Evolutionary conservation across 2,329 filamentous ascomycete genomes (phyloP), one percentile per base, ranked within the genome.

Genomic region (Coniochaeta sp.): DNA sequence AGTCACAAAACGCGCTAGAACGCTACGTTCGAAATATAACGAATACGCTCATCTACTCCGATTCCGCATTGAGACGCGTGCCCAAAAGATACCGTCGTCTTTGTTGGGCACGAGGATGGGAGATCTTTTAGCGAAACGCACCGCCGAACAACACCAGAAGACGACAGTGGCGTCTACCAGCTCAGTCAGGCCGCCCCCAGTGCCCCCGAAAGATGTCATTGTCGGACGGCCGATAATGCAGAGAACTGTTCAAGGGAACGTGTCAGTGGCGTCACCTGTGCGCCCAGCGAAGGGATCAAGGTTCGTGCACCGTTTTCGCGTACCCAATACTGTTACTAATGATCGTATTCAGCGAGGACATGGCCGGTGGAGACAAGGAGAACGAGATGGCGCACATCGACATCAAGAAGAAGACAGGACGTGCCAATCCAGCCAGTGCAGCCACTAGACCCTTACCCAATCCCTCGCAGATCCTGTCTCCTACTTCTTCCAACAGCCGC

Each of bases 1-100:
- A 96, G 92, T 96, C 65, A 92, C 90, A 19, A 90, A 96, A 75
- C 86, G 93, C 71, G 90, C 91, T 63, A 86, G 93, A 67, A 92
- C 93, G 73, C 80, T 98, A 62, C 86, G 93, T 68, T 89, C 93
- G 7, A 92, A 96, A 72, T 96, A 96, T 77, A 88, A 89, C 61
- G 82, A 96, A 10, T 93, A 96, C 74, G 90, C 92, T 24, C 89
- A 93, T 72, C 90, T 90, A 63, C 82, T 98, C 42, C 85, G 89
- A 62, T 88, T 91, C 62, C 88, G 93, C 62, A 88, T 99, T 58
- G 93, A 97, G 74, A 89, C 96, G 76, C 90, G 95, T 75, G 84
- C 98, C 72, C 96, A 97, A 71, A 88, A 95, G 59, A 95, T 98
- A 58, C 95, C 95, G 8, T 83, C 86, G 67, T 82, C 87, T 17